Evolutionary conservation across 139 green algal genomes (phyloP).

Genomic region (Chlorella sp.): DNA sequence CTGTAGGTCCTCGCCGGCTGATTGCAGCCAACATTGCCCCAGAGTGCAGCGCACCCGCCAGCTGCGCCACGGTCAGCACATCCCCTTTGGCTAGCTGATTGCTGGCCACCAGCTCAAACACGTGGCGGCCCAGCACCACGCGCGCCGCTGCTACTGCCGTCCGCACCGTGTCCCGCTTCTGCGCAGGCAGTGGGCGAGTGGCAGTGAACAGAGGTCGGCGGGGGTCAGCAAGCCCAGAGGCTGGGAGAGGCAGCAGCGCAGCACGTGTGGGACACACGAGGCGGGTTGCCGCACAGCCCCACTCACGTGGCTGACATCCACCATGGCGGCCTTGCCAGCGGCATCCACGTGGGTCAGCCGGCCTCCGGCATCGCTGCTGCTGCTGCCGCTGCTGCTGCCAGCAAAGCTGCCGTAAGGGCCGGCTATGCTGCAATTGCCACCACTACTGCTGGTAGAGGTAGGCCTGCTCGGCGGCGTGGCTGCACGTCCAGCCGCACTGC

Average conservation of each 20-base stretch:
- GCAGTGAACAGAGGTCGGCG: neutral
- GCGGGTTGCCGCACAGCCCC: too few species aligned
- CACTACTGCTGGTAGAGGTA: neutral
- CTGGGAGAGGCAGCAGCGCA: neutral
- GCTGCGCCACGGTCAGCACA: slow-evolving; percentile 85
- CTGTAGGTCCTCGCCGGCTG: too few species aligned
- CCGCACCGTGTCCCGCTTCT: slow-evolving; percentile 66
- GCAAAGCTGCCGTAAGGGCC: neutral
- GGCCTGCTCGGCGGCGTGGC: neutral
- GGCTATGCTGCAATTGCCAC: neutral
- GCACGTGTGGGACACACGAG: too few species aligned
- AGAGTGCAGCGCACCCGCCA: slow-evolving; percentile 64
- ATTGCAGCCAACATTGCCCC: too few species aligned
- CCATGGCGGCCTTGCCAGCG: slow-evolving; percentile 79
- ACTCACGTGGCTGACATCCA: slow-evolving; percentile 77
- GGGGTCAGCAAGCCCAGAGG: too few species aligned
- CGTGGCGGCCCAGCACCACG: slow-evolving; percentile 73
- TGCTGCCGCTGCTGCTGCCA: neutral
- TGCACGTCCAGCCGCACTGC: neutral
- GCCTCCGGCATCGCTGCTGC: neutral
- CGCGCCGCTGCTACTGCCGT: slow-evolving; percentile 70
- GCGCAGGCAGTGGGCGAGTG: neutral
- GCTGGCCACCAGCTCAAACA: slow-evolving; percentile 69
- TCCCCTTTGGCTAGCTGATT: slow-evolving; percentile 91
- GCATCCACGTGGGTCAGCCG: slow-evolving; percentile 63